phyloP scores from a whole-genome alignment of 495 filamentous ascomycete species.

The Entonaema liquescens region DNA sequence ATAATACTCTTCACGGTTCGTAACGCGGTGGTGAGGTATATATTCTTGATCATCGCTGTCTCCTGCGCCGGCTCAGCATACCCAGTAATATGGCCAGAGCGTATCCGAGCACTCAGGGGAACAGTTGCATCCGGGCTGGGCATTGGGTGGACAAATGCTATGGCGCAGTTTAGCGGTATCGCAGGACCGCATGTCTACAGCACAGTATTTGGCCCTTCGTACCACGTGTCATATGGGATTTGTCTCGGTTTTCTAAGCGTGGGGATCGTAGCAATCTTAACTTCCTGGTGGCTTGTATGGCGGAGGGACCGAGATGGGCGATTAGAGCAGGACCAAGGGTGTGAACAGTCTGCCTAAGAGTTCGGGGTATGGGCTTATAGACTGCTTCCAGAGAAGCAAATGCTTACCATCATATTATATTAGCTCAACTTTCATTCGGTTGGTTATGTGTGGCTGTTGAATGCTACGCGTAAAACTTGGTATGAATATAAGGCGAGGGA shows the following conservation, averaged over 20 bases:
- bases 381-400: neutral
- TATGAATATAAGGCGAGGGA: neutral
- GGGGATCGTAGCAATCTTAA: constrained; percentile 48
- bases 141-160: constrained; percentile 57
- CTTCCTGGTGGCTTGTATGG: constrained; percentile 50
- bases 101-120: constrained; percentile 53
- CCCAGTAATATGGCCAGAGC: constrained; percentile 58
- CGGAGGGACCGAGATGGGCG: constrained; percentile 39
- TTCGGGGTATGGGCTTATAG: neutral
- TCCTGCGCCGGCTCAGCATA: constrained; percentile 53
- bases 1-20: constrained; percentile 55
- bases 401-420: neutral
- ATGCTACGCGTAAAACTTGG: neutral
- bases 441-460: neutral
- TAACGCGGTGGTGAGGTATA: constrained; percentile 51
- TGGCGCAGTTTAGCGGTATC: constrained; percentile 58
- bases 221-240: constrained; percentile 51
- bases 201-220: constrained; percentile 53
- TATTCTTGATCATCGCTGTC: constrained; percentile 52
- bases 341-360: neutral
- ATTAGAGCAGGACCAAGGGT: neutral
- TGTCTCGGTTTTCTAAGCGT: constrained; percentile 52
- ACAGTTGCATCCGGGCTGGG: constrained; percentile 53
- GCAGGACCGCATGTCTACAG: constrained; percentile 55
- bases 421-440: neutral